Evolutionary conservation across 177 flowering plant genomes (phyloP).

Genomic region (Telopea speciosissima): DNA sequence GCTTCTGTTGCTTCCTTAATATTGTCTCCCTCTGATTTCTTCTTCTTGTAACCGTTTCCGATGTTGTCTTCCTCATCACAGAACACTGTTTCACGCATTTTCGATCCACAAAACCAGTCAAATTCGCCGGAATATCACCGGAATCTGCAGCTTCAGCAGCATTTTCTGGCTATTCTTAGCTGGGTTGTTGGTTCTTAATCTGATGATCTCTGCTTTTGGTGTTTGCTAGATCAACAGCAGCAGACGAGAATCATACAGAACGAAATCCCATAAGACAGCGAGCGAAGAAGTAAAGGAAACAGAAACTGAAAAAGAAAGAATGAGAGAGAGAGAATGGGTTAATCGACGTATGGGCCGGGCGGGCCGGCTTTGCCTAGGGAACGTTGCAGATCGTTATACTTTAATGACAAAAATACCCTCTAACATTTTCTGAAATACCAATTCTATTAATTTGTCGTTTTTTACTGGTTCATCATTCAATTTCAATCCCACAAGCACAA

Average conservation of each 20-base stretch:
- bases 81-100: background rate
- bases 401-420: background rate
- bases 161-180: background rate
- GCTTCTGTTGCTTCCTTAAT: background rate
- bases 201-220: background rate
- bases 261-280: background rate
- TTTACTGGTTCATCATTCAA: too few relatives aligned
- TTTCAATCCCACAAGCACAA: too few relatives aligned
- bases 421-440: background rate
- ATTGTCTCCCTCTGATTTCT: conserved; percentile 19
- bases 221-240: background rate
- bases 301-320: background rate
- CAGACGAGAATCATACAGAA: background rate
- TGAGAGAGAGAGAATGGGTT: background rate
- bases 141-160: background rate
- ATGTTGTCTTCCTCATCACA: conserved; percentile 1
- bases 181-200: too few relatives aligned
- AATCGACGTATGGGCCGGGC: background rate
- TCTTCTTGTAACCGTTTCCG: background rate
- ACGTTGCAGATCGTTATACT: background rate
- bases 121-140: background rate
- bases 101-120: background rate
- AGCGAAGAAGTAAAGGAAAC: background rate
- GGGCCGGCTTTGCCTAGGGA: background rate
- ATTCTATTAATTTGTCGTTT: too few relatives aligned